phyloP scores from a whole-genome alignment of 371 early-diverging fungal species.

The Rhizopus microsporus region DNA sequence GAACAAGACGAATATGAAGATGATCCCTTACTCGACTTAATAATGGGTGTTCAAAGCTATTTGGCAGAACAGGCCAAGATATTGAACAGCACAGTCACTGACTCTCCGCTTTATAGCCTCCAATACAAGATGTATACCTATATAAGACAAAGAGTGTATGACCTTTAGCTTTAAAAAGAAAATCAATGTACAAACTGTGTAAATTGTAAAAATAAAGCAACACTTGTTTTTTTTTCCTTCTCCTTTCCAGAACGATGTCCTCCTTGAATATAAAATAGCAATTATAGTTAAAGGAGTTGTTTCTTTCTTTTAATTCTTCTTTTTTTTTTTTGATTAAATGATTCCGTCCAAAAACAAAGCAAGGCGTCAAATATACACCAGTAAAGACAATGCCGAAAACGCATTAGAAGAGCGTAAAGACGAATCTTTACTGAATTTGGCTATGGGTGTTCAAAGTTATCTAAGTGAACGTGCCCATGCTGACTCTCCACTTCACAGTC shows the following conservation, averaged over 20 bases:
- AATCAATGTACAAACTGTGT: too few relatives aligned
- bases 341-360: too few relatives aligned
- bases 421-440: conserved; percentile 20
- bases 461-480: conserved; percentile 7
- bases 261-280: too few relatives aligned
- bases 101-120: conserved; percentile 41
- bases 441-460: conserved; percentile 20
- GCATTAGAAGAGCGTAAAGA: conserved; percentile 5
- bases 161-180: conserved; percentile 16
- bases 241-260: too few relatives aligned
- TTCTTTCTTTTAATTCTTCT: too few relatives aligned
- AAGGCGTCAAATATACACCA: not conserved
- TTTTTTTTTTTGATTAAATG: too few relatives aligned
- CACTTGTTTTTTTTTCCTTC: not conserved
- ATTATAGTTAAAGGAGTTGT: too few relatives aligned
- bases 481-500: conserved; percentile 31
- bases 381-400: not conserved
- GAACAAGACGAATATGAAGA: conserved; percentile 13
- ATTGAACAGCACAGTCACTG: conserved; percentile 4
- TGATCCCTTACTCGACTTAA: conserved; percentile 26
- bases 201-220: too few relatives aligned
- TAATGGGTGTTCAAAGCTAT: conserved; percentile 35
- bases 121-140: conserved; percentile 51
- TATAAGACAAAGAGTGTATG: conserved; percentile 40
- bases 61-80: conserved; percentile 19